These are phyloP conservation scores for Malbranchea zuffiana DNA, from an alignment of 2,329 filamentous ascomycete genomes.

Conservation along the genomic window DNA sequence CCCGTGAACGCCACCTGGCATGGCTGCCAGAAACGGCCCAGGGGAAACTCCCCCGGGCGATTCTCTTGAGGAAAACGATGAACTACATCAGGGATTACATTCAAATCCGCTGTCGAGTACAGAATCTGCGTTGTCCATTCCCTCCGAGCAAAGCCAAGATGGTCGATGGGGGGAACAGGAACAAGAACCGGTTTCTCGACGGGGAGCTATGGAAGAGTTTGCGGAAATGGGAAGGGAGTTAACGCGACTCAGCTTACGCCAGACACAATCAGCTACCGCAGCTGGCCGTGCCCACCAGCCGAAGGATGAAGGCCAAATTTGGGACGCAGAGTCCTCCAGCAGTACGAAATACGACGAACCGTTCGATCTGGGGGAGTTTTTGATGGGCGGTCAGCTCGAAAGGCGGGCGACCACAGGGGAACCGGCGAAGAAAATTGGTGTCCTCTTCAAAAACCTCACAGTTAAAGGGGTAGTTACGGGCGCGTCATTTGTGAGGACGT, in stretches of 20 bases:
- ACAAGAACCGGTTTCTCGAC: constrained; percentile 42
- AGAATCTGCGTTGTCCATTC: too few relatives aligned
- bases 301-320: constrained; percentile 36
- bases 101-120: too few relatives aligned
- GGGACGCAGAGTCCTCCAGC: constrained; percentile 25
- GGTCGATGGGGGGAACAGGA: constrained; percentile 56
- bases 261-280: constrained; percentile 31
- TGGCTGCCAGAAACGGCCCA: too few relatives aligned
- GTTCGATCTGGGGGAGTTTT: constrained; percentile 8
- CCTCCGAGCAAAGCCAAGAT: too few relatives aligned
- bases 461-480: constrained; percentile 61
- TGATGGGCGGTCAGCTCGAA: constrained; percentile 10
- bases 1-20: too few relatives aligned
- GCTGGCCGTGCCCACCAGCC: constrained; percentile 23
- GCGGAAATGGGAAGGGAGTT: constrained; percentile 47
- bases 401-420: constrained; percentile 25
- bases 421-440: constrained; percentile 65
- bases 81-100: too few relatives aligned
- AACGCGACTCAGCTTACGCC: constrained; percentile 40
- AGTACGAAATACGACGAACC: not conserved
- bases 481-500: constrained; percentile 57
- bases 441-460: constrained; percentile 64
- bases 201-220: constrained; percentile 49
- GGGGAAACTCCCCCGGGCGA: too few relatives aligned
- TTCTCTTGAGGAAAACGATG: too few relatives aligned